phyloP scores from a whole-genome alignment of 106 monocot genomes.

The Acorus calamus region DNA sequence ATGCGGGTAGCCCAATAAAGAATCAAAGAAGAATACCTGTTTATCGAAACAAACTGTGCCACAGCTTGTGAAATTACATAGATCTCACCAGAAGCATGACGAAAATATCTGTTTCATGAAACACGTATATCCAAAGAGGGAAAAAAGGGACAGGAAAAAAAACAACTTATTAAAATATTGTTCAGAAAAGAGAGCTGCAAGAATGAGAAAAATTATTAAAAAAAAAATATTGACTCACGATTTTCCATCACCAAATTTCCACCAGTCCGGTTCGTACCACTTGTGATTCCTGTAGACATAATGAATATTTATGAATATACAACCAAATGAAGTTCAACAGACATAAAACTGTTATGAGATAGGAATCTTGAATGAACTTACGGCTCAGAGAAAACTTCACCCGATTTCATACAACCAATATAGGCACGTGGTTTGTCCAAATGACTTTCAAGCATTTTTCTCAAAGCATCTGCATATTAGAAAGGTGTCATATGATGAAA shows the following conservation, averaged over 20 bases:
- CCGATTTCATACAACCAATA: constrained; percentile 99
- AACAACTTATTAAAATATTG: too few relatives aligned
- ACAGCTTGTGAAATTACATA: constrained; percentile 65
- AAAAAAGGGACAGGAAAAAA: neutral
- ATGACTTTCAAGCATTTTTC: constrained; percentile 62
- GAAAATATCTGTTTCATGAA: constrained; percentile 51
- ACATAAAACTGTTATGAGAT: neutral
- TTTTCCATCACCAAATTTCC: constrained; percentile 94
- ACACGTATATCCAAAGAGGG: neutral
- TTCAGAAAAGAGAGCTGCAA: neutral
- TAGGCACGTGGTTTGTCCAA: constrained; percentile 84
- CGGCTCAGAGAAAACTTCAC: constrained; percentile 95
- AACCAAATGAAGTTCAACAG: too few relatives aligned
- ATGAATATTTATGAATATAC: too few relatives aligned
- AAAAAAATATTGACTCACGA: constrained; percentile 45
- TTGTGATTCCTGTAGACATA: constrained; percentile 52
- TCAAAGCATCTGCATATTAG: constrained; percentile 49
- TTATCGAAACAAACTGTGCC: constrained; percentile 84
- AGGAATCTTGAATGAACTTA: constrained; percentile 27
- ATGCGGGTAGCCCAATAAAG: neutral
- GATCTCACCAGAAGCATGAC: constrained; percentile 89
- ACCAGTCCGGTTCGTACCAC: constrained; percentile 95
- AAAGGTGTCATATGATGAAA: neutral
- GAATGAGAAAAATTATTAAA: neutral
- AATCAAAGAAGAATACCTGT: constrained; percentile 31